These are phyloP conservation scores for Favolaschia claudopus DNA, from an alignment of 768 basidiomycete genomes.

Conservation along the genomic window DNA sequence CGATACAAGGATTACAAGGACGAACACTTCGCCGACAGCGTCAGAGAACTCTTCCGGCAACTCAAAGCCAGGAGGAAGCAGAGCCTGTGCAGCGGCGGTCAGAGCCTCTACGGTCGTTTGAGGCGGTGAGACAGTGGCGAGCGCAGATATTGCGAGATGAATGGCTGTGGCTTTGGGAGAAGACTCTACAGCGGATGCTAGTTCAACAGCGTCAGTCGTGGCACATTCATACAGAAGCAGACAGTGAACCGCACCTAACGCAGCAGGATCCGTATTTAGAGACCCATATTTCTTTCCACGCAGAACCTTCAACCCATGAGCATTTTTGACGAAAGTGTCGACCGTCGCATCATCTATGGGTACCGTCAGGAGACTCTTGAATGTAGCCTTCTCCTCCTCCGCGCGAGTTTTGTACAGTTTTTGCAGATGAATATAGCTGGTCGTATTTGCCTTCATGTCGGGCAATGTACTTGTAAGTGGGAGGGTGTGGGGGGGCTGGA, in stretches of 20 bases:
- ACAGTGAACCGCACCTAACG: slow-evolving; percentile 51
- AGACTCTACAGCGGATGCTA: slow-evolving; percentile 50
- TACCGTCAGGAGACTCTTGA: slow-evolving; percentile 57
- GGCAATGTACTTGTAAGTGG: slow-evolving; percentile 90
- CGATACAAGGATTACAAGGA: slow-evolving; percentile 24
- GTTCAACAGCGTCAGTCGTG: slow-evolving; percentile 4
- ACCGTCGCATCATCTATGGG: slow-evolving; percentile 60
- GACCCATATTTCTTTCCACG: slow-evolving; percentile 69
- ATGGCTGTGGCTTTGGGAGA: slow-evolving; percentile 66
- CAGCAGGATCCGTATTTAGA: slow-evolving; percentile 56
- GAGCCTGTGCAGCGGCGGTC: slow-evolving; percentile 53
- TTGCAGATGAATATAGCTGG: slow-evolving; percentile 84
- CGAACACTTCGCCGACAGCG: slow-evolving; percentile 83
- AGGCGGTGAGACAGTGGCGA: slow-evolving; percentile 44
- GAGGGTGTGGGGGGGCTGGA: slow-evolving; percentile 64
- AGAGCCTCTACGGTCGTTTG: slow-evolving; percentile 60
- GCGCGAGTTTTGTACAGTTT: slow-evolving; percentile 83
- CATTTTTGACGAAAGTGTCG: slow-evolving; percentile 82
- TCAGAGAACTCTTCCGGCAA: slow-evolving; percentile 65
- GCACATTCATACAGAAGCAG: slow-evolving; percentile 8
- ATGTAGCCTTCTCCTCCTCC: slow-evolving; percentile 66
- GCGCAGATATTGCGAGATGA: slow-evolving; percentile 78
- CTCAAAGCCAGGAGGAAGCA: slow-evolving; percentile 57
- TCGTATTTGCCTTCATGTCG: slow-evolving; percentile 95
- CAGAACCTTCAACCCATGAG: slow-evolving; percentile 74